Base-by-base conservation (phyloP, 2,329 filamentous ascomycete genomes). In the Cercospora brassicicola region DNA sequence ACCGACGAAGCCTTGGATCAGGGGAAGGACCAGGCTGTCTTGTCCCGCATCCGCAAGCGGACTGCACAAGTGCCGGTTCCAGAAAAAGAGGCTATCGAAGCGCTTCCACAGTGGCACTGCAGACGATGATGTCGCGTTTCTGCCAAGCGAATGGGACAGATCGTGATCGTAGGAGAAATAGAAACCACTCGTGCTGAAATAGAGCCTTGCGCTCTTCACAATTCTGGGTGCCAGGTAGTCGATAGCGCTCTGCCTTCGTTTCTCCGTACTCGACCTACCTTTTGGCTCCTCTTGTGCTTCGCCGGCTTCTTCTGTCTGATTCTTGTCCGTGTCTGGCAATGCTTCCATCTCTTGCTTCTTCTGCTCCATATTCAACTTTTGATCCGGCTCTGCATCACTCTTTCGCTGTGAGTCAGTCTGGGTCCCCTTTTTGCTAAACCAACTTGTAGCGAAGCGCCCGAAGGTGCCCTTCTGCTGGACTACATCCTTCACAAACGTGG, bases 121-220 rank as follows among this genome's bases (percentile, higher is more conserved):
- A 13, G 81, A 26, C 75, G 79, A 33, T 77, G 74, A 7, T 78
- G 64, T 55, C 79, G 78, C 73, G 82, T 79, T 42, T 78, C 77
- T 68, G 62, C 79, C 78, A 69, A 86, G 78, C 64, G 86, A 89
- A 65, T 90, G 87, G 0, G 95, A 98, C 61, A 99, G 87, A 77
- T 99, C 94, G 77, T 94, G 87, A 72, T 99, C 95, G 78, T 99
- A 97, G 0, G 94, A 94, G 79, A 94, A 99, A 82, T 91, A 98
- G 79, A 97, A 98, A 78, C 92, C 97, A 70, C 87, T 86, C 0
- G 89, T 86, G 0, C 91, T 89, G 76, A 97, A 94, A 68, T 97
- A 87, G 65, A 98, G 87, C 76, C 92, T 92, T 1, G 93, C 90
- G 33, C 92, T 96, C 48, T 91, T 87, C 51, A 99, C 80, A 45